Base-by-base conservation (phyloP, 2,329 filamentous ascomycete species). In the Phialophora tarda region DNA sequence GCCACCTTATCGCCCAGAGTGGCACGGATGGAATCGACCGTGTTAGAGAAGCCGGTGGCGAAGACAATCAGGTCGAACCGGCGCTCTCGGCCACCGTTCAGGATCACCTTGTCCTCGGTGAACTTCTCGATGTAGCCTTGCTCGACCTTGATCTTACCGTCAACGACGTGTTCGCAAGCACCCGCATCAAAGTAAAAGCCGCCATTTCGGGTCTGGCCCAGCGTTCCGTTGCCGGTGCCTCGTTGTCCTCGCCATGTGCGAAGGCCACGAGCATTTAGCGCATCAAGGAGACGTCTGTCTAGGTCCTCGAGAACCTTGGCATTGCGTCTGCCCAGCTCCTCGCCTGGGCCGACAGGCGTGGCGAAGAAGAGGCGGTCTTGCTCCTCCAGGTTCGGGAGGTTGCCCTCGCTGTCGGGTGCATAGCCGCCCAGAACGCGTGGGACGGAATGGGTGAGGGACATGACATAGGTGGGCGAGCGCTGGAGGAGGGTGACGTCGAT, bases 231-330 rank as follows among this genome's bases (percentile, higher is more conserved):
- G 2, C 77, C 77, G 2, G 77, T 77, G 30, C 72, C 75, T 26
- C 76, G 75, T 71, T 78, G 77, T 48, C 77, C 77, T 38, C 75
- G 74, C 72, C 75, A 77, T 47, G 74, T 74, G 26, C 72, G 71
- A 7, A 76, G 67, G 17, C 77, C 77, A 0, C 71, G 67, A 30
- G 71, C 68, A 23, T 74, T 68, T 2, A 75, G 68, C 5, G 61
- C 72, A 38, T 73, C 71, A 5, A 75, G 69, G 2, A 75, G 38
- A 1, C 66, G 69, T 8, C 62, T 63, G 50, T 75, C 74, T 12
- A 72, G 68, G 3, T 75, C 69, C 26, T 71, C 69, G 12, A 73
- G 67, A 12, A 47, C 62, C 60, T 73, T 70, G 1, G 72, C 71
- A 4, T 54, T 74, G 17, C 73, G 69, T 12, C 59, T 61, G 8